Evolutionary conservation across 441 rosid species (phyloP).

Genomic region (Eutrema salsugineum): DNA sequence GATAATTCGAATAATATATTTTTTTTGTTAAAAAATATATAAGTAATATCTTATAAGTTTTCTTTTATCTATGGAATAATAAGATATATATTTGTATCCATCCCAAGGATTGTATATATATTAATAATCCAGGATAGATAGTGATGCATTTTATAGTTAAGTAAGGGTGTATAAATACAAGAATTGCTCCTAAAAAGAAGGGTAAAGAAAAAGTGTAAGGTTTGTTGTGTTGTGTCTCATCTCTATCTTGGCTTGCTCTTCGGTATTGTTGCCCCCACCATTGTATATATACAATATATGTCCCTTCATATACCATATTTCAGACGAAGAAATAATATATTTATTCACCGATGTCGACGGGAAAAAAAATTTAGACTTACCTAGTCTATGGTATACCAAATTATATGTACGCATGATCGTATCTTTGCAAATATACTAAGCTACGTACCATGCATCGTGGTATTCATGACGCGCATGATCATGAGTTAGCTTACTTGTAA

Average conservation of each 20-base stretch:
- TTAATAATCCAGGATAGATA: background rate
- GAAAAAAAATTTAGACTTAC: background rate
- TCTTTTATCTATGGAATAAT: background rate
- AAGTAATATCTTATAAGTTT: background rate
- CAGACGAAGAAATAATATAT: background rate
- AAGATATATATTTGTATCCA: slow-evolving; percentile 2
- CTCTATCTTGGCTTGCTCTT: slow-evolving; percentile 31
- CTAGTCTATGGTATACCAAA: background rate
- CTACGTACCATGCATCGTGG: background rate
- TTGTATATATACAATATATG: slow-evolving; percentile 17
- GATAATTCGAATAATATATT: background rate
- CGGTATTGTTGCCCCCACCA: slow-evolving; percentile 56
- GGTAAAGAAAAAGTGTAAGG: slow-evolving; percentile 49
- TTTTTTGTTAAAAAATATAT: too few species aligned
- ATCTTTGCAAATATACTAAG: background rate
- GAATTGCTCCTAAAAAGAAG: slow-evolving; percentile 29
- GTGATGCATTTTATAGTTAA: slow-evolving; percentile 4
- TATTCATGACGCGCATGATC: background rate
- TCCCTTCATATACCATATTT: slow-evolving; percentile 9
- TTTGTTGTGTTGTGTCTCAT: slow-evolving; percentile 43
- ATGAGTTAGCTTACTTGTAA: background rate
- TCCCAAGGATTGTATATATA: slow-evolving; percentile 8
- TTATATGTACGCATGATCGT: background rate
- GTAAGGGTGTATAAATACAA: slow-evolving; percentile 17
- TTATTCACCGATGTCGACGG: background rate